Percentiles rank a stretch among this genome's conserved stretches.
Conservation (phyloP, 1,284 basidiomycete species). For the Microbotryum silenes-acaulis region DNA sequence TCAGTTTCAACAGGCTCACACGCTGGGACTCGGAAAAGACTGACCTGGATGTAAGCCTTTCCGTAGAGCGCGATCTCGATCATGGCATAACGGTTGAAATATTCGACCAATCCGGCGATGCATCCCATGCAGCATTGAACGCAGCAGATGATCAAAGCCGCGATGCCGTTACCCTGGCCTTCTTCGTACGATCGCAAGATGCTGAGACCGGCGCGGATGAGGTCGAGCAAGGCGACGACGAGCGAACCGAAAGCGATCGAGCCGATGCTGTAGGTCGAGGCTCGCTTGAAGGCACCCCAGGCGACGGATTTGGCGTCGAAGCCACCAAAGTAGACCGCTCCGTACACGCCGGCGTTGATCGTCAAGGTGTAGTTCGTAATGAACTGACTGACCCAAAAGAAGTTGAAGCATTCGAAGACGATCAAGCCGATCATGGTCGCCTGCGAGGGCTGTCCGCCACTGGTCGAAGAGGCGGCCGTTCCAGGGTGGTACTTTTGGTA, state of each 20-base stretch:
- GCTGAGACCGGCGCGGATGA: slow-evolving; percentile 61
- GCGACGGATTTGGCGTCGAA: slow-evolving; percentile 20
- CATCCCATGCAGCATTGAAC: slow-evolving; percentile 72
- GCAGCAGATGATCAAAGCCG: slow-evolving; percentile 65
- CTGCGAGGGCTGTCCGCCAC: slow-evolving; percentile 48
- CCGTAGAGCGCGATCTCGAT: slow-evolving; percentile 78
- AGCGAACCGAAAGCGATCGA: slow-evolving; percentile 84
- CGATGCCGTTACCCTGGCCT: slow-evolving; percentile 64
- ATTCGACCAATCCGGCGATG: slow-evolving; percentile 62
- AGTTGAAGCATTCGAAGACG: slow-evolving; percentile 48
- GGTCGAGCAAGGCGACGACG: slow-evolving; percentile 77
- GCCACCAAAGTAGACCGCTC: slow-evolving; percentile 12
- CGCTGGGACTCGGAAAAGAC: not conserved
- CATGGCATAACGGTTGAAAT: slow-evolving; percentile 78
- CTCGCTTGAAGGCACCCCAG: slow-evolving; percentile 57
- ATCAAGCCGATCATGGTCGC: slow-evolving; percentile 60
- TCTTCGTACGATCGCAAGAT: slow-evolving; percentile 60
- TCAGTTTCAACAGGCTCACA: not conserved
- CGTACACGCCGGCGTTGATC: slow-evolving; percentile 58
- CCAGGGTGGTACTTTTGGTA: slow-evolving; percentile 37
- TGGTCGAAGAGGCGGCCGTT: slow-evolving; percentile 34
- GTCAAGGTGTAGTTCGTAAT: slow-evolving; percentile 60
- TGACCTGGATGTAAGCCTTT: slow-evolving; percentile 55
- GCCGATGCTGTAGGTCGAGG: slow-evolving; percentile 76
- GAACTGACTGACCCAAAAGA: slow-evolving; percentile 8